Evolutionary conservation across 163 green algal genomes (phyloP), one percentile per base, ranked within the genome.

Genomic region (Volvox carteri): DNA sequence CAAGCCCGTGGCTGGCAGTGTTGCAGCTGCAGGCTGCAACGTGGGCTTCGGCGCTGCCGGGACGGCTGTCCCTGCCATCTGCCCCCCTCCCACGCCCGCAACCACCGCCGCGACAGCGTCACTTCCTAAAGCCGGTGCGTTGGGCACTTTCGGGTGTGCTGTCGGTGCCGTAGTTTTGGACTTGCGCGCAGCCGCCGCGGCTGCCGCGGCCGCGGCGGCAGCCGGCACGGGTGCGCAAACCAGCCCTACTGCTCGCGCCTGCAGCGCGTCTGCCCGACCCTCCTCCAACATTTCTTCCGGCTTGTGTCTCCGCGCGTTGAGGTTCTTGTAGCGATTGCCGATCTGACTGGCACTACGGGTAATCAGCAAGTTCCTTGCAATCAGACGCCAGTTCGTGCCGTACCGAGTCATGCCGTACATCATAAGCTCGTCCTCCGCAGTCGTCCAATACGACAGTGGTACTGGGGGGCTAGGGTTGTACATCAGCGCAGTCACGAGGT

Each of bases 391-490:
- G 65, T 87, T 70, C 30, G n/a, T 58, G 80, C 62, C 62, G 80
- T 87, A 56, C 80, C 18, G 41, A 1, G 30, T 19, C 5, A 79
- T 68, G 42, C 80, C 80, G 60, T 72, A 78, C 44, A 56, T 58
- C 50, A 88, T 58, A 35, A 88, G 67, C 4, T 88, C 83, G 39
- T 88, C 83, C 68, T 88, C 83, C 5, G 68, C 67, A 1, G 19
- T 48, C 14, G 68, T 88, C 83, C 83, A 88, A 67, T 88, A 88
- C 6, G 83, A 74, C 1, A 35, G 67, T 25, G 70, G 70, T n/a
- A 62, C 18, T 4, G 62, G 35, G 14, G 68, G 50, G 68, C 48
- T 62, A 46, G 81, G 81, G 19, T 12, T 14, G 83, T 83, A 88
- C 11, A 60, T 4, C 35, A 88, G 50, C 62, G 48, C 68, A 2